Evolutionary conservation across 2,329 filamentous ascomycete genomes (phyloP).

Genomic region (Sporothrix dimorphospora): DNA sequence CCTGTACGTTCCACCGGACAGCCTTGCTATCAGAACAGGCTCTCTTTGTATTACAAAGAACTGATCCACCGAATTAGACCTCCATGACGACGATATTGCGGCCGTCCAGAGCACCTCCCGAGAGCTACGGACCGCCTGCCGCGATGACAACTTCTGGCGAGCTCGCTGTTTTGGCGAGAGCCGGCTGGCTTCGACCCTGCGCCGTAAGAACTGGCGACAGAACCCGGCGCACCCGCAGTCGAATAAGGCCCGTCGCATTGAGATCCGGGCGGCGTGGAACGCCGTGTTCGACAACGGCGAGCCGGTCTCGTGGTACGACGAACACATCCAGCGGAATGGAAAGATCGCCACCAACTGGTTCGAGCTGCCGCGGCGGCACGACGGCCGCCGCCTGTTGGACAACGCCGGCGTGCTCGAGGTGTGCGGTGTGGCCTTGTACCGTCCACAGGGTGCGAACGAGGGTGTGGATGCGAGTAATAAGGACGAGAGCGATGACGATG

Average conservation of each 20-base stretch:
- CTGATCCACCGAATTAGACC: conserved; percentile 48
- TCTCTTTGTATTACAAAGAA: too few relatives aligned
- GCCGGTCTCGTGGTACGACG: conserved; percentile 79
- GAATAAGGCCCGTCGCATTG: conserved; percentile 58
- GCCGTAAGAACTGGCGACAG: not conserved
- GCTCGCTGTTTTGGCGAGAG: conserved; percentile 73
- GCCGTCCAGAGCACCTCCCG: conserved; percentile 70
- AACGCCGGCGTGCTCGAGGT: conserved; percentile 61
- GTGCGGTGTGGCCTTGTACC: conserved; percentile 72
- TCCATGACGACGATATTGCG: conserved; percentile 67
- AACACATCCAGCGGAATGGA: conserved; percentile 82
- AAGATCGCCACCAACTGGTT: conserved; percentile 78
- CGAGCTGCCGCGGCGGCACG: conserved; percentile 58
- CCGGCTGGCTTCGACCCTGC: conserved; percentile 63
- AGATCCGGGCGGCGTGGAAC: conserved; percentile 70
- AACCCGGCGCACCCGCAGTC: not conserved
- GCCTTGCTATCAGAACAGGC: too few relatives aligned
- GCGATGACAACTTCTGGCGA: conserved; percentile 79
- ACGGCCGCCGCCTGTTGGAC: conserved; percentile 39
- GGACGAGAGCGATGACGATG: not conserved
- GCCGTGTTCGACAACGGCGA: conserved; percentile 70
- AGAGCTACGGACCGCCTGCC: conserved; percentile 66
- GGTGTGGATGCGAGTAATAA: not conserved
- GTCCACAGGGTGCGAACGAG: conserved; percentile 49
- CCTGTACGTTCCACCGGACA: conserved; percentile 52